phyloP scores from a whole-genome alignment of 805 yeast genomes.

The Wickerhamiella bombiphila region DNA sequence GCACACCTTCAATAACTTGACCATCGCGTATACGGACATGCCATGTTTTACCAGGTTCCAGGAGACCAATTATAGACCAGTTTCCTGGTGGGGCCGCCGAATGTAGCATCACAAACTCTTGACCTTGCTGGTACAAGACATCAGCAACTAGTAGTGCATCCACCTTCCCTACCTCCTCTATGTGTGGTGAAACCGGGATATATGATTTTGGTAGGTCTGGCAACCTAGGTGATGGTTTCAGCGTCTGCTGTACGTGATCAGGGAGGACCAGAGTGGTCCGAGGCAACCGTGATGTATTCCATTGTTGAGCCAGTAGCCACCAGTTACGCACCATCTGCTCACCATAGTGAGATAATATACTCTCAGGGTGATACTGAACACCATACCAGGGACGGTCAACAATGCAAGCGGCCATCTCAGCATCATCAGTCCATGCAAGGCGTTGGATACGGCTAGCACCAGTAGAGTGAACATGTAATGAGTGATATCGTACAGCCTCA shows the following conservation, averaged over 20 bases:
- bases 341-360: slow-evolving; percentile 70
- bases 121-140: slow-evolving; percentile 9
- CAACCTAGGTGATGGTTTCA: not conserved
- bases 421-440: slow-evolving; percentile 19
- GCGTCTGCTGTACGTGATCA: not conserved
- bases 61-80: slow-evolving; percentile 72
- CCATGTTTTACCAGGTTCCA: slow-evolving; percentile 12
- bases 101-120: slow-evolving; percentile 49
- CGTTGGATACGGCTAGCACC: not conserved
- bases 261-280: slow-evolving; percentile 2
- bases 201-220: not conserved
- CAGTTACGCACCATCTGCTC: slow-evolving; percentile 45
- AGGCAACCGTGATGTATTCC: slow-evolving; percentile 17
- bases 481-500: slow-evolving; percentile 77
- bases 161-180: not conserved
- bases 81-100: slow-evolving; percentile 76
- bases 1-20: slow-evolving; percentile 10
- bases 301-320: slow-evolving; percentile 32
- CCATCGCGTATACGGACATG: slow-evolving; percentile 14
- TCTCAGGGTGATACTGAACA: slow-evolving; percentile 96
- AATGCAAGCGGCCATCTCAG: slow-evolving; percentile 74
- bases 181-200: no score
- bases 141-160: slow-evolving; percentile 1
- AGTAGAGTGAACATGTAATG: slow-evolving; percentile 70
- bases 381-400: slow-evolving; percentile 57